A percentile compares a stretch with the other conserved stretches of the same genome.
Evolutionary conservation across 805 yeast genomes (phyloP).

Genomic region (Suhomyces faveliae): DNA sequence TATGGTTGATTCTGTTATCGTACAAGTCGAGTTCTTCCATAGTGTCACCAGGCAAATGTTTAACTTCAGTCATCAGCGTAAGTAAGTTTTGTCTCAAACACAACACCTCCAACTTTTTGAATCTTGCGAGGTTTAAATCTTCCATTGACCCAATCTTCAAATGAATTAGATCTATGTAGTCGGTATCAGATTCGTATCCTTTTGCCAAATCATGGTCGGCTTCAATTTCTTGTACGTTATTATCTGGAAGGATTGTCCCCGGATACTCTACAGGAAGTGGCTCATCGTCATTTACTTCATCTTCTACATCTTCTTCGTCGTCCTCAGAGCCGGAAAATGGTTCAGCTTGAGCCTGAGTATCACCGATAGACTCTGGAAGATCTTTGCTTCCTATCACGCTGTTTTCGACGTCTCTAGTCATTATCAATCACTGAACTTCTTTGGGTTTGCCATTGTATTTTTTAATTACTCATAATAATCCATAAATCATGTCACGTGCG

Average conservation of each 20-base stretch:
- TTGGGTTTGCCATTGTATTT: background rate
- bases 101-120: constrained; percentile 54
- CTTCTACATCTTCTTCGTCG: constrained; percentile 22
- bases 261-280: constrained; percentile 42
- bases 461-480: background rate
- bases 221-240: constrained; percentile 52
- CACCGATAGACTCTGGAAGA: constrained; percentile 11
- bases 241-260: constrained; percentile 46
- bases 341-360: constrained; percentile 7
- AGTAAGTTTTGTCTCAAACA: constrained; percentile 84
- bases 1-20: constrained; percentile 87
- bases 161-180: constrained; percentile 65
- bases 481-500: background rate
- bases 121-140: constrained; percentile 57
- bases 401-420: background rate
- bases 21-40: constrained; percentile 83
- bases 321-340: constrained; percentile 21
- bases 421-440: background rate
- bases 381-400: background rate
- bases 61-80: constrained; percentile 54
- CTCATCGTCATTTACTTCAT: constrained; percentile 23
- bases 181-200: constrained; percentile 56
- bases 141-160: constrained; percentile 64
- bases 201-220: constrained; percentile 67
- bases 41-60: constrained; percentile 60